Evolutionary conservation across 768 basidiomycete species (phyloP), one percentile per base, ranked within the genome.

Genomic region (Auricularia cornea): DNA sequence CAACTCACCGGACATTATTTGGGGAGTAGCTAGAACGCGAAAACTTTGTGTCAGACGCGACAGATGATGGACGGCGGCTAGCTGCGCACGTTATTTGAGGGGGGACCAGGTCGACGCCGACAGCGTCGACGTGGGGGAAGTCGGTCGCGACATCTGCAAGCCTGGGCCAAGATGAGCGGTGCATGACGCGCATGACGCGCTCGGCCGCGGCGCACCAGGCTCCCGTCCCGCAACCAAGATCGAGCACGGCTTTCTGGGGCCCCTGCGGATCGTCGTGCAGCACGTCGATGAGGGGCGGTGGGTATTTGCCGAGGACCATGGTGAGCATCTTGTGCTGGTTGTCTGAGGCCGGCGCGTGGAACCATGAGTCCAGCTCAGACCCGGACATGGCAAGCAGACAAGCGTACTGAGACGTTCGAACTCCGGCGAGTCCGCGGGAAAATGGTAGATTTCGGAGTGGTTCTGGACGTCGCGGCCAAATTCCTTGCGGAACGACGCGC

Each of bases 221-320:
- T 57, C 89, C 90, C 66, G 85, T 88, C 18, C 90, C 90, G 69
- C 90, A 90, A 6, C 90, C 90, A 28, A 92, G 79, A 73, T 92
- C 90, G 18, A 92, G 77, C 59, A 81, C 78, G 4, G 84, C 76
- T 72, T 90, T 91, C 29, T 67, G 85, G 81, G 20, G 83, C 83
- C 6, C 81, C 78, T 18, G 74, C 75, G 67, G 86, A 12, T 66
- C 81, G 40, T 87, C 82, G 28, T 76, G 80, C 79, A 92, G 80
- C 60, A 90, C 73, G 56, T 84, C 77, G 20, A 73, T 68, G 67
- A 92, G 72, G 3, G 80, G 79, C 8, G 83, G 81, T 0, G 85
- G 83, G 66, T 88, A 92, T 69, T 83, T 84, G 61, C 88, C 89
- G 76, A 89, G 80, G 35, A 85, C 70, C 59, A 82, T 80, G 62